These are phyloP conservation scores for Russula sp. DNA, from an alignment of 768 basidiomycete genomes.

Conservation along the genomic window DNA sequence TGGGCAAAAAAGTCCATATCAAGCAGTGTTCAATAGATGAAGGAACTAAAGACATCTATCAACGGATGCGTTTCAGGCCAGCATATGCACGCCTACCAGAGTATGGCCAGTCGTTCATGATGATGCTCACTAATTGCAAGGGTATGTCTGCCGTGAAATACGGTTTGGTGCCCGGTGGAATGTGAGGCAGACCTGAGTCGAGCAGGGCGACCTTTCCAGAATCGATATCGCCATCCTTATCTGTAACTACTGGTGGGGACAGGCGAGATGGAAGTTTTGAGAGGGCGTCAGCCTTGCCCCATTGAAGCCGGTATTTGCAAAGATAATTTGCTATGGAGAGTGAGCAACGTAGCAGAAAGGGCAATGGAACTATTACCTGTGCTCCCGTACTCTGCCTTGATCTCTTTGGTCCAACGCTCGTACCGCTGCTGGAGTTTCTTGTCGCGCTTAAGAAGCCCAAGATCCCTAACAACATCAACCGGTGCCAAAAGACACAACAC, in stretches of 20 bases:
- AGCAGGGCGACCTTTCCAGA: neutral
- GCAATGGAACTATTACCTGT: conserved; percentile 41
- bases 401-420: conserved; percentile 47
- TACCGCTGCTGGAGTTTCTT: conserved; percentile 64
- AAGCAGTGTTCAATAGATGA: conserved; percentile 66
- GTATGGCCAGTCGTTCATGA: conserved; percentile 86
- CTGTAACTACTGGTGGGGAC: conserved; percentile 26
- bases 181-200: conserved; percentile 28
- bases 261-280: conserved; percentile 54
- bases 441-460: conserved; percentile 75
- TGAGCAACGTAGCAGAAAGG: neutral
- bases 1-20: conserved; percentile 71
- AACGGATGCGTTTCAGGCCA: neutral
- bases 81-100: conserved; percentile 44
- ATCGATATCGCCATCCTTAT: neutral
- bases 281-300: conserved; percentile 64
- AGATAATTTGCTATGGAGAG: conserved; percentile 60
- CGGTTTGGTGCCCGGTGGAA: conserved; percentile 37
- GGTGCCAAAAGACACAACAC: neutral
- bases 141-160: conserved; percentile 67
- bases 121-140: conserved; percentile 55
- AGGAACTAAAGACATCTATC: conserved; percentile 42
- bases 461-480: conserved; percentile 45
- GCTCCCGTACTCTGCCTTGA: conserved; percentile 58
- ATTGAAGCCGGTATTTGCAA: conserved; percentile 60